These are phyloP conservation scores for Neurospora pannonica DNA, from an alignment of 495 filamentous ascomycete species.

Conservation along the genomic window DNA sequence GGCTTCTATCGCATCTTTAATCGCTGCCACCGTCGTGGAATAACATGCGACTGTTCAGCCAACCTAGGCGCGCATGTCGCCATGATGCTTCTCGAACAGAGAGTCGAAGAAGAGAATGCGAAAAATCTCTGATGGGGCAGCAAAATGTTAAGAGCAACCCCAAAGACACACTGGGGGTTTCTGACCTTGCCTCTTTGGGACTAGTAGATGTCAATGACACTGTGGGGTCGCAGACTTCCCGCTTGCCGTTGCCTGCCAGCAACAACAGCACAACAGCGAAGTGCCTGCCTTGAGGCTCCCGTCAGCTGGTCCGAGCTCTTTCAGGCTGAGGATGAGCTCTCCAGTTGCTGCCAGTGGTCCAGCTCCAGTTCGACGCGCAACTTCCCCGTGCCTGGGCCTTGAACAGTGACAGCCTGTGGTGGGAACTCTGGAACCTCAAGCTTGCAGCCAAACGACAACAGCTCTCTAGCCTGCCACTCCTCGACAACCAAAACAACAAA, in stretches of 20 bases:
- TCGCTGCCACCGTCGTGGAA: neutral
- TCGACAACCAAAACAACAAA: conserved; percentile 3
- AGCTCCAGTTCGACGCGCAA: conserved; percentile 25
- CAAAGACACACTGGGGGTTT: neutral
- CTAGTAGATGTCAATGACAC: neutral
- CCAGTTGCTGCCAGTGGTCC: conserved; percentile 3
- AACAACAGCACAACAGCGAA: neutral
- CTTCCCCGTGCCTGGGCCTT: conserved; percentile 18
- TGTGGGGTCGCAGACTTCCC: neutral
- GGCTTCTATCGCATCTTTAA: neutral
- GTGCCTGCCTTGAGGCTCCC: neutral
- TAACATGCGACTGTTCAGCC: neutral
- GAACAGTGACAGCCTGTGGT: conserved; percentile 9
- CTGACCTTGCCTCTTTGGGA: neutral
- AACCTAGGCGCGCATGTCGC: neutral
- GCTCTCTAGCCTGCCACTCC: conserved; percentile 5
- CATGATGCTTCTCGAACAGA: neutral
- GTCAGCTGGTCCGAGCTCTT: conserved; percentile 23
- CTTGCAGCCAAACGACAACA: conserved; percentile 10
- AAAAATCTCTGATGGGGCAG: neutral
- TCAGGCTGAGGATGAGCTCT: conserved; percentile 11
- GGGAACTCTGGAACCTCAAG: conserved; percentile 9
- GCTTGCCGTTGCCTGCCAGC: neutral
- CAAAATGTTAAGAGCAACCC: neutral
- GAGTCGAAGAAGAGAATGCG: neutral